Evolutionary conservation across 805 yeast genomes (phyloP), one percentile per base, ranked within the genome.

Genomic region (Kazachstania viticola): DNA sequence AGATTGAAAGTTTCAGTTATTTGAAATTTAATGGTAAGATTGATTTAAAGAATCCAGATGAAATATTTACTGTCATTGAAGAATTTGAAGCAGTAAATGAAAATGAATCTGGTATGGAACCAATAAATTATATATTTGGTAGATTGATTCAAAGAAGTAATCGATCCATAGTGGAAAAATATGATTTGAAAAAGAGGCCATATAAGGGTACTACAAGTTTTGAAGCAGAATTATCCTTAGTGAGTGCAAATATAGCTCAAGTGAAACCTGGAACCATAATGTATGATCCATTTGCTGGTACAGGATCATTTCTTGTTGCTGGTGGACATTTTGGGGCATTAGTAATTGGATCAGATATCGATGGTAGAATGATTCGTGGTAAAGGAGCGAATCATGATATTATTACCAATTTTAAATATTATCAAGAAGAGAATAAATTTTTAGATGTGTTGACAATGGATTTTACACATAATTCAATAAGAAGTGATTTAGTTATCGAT

Each of bases 121-220:
- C 94, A 1, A 52, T 61, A 8, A 51, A 63, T 30, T 53, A 78
- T 38, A 83, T 74, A 68, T 82, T 91, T 54, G 94, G 94, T 0
- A 66, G 94, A 49, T 69, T 71, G 44, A 64, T 91, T 9, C 71
- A 66, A 38, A 42, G 64, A 16, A 71, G 83, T 40, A 75, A 77
- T 11, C 67, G 95, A 44, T 58, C 68, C 4, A 65, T 76, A 2
- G 64, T 84, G 38, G 97, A 88, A 40, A 69, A 65, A 33, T 82
- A 79, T 46, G 95, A 85, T 48, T 64, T 91, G 39, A 79, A 77
- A 50, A 74, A 76, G 45, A 67, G 98, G 48, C 78, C 75, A 32
- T 85, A 80, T 48, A 87, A 83, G 35, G 98, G 98, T 3, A 91
- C 98, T 5, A 91, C 98, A 0, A 83, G 95, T 13, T 91, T 91